Percentiles rank a stretch among this genome's conserved stretches.
Conservation (phyloP, 495 filamentous ascomycete species). For the Hypoxylon lienhwacheense region DNA sequence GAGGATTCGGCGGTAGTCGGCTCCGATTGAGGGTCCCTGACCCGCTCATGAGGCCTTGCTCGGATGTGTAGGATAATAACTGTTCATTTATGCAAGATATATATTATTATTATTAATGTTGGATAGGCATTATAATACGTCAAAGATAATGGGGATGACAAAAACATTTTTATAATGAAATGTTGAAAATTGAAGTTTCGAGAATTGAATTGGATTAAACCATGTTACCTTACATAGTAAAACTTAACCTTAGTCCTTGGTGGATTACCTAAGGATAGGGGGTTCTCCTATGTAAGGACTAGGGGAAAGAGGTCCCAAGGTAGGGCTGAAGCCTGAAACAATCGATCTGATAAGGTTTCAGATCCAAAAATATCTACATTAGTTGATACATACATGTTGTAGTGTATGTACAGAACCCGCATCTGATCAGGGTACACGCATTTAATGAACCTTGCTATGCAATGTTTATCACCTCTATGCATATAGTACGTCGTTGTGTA, state of each 20-base stretch:
- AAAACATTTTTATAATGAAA: too few relatives aligned
- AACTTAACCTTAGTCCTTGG: neutral
- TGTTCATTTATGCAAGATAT: constrained; percentile 31
- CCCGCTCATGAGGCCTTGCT: constrained; percentile 34
- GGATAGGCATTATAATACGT: too few relatives aligned
- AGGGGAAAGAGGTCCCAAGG: constrained; percentile 5
- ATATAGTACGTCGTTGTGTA: too few relatives aligned
- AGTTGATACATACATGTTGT: neutral
- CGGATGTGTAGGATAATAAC: neutral
- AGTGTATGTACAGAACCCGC: neutral
- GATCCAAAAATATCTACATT: constrained; percentile 18
- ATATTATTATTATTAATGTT: too few relatives aligned
- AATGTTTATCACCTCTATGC: neutral
- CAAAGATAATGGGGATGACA: too few relatives aligned
- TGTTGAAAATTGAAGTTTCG: too few relatives aligned
- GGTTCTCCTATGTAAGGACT: constrained; percentile 13
- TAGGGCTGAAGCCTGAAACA: constrained; percentile 34
- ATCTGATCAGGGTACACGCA: constrained; percentile 17
- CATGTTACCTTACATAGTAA: constrained; percentile 5
- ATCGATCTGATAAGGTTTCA: constrained; percentile 17
- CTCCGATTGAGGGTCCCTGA: constrained; percentile 29
- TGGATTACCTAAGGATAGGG: too few relatives aligned
- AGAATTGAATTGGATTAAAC: too few relatives aligned
- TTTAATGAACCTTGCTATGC: constrained; percentile 10
- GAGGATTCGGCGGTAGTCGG: constrained; percentile 26